phyloP scores from a whole-genome alignment of 306 rosid species.

The Lagenaria siceraria region DNA sequence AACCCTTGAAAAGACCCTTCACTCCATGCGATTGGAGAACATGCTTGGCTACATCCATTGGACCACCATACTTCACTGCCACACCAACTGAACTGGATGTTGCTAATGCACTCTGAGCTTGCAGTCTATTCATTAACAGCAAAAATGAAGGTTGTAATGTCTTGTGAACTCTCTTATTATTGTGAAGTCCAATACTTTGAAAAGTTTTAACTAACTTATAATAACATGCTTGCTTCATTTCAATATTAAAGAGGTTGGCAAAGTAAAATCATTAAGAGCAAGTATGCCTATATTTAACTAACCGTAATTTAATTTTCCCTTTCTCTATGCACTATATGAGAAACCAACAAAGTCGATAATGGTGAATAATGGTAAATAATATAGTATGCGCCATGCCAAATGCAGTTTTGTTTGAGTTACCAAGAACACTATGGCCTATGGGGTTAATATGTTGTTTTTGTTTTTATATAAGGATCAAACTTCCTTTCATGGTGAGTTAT shows the following conservation, averaged over 20 bases:
- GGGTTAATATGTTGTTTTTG: neutral
- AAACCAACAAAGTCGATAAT: neutral
- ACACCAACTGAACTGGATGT: conserved; percentile 34
- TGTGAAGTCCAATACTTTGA: neutral
- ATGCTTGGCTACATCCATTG: conserved; percentile 78
- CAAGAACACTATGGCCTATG: neutral
- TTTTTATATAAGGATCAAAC: neutral
- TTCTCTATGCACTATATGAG: neutral
- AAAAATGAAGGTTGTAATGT: neutral
- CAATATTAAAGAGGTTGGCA: neutral
- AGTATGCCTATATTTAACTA: neutral
- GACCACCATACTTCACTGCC: conserved; percentile 80
- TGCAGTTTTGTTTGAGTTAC: neutral
- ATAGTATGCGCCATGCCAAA: neutral
- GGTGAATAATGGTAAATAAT: too few relatives aligned
- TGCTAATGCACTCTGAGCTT: conserved; percentile 81
- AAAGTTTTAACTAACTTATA: neutral
- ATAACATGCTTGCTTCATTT: neutral
- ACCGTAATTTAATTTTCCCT: neutral
- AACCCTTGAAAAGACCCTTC: conserved; percentile 79
- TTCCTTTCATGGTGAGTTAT: neutral
- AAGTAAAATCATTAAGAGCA: neutral
- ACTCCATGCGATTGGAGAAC: conserved; percentile 69
- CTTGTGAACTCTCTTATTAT: neutral
- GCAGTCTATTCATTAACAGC: conserved; percentile 40